Percentiles rank a stretch among this genome's conserved stretches.
Evolutionary conservation across 116 monocot species (phyloP).

Genomic region (Papilionanthe hybrid): DNA sequence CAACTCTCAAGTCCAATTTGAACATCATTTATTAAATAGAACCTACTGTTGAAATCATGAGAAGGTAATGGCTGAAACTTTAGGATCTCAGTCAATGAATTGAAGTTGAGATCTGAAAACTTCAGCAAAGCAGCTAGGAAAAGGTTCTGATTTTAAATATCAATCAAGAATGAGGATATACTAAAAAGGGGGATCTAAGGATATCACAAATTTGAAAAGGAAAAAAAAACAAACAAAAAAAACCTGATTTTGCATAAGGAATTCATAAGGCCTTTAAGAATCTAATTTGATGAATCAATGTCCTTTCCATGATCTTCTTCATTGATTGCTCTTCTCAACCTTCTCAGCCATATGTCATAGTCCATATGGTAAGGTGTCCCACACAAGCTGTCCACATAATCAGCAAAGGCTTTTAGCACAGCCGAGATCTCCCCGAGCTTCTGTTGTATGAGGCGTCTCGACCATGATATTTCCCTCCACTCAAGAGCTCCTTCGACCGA

Average conservation of each 20-base stretch:
- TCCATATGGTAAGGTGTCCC: conserved; percentile 88
- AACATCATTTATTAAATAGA: background rate
- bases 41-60: background rate
- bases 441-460: conserved; percentile 81
- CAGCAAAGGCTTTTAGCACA: conserved; percentile 92
- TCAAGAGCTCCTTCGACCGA: conserved; percentile 83
- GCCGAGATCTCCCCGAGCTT: conserved; percentile 87
- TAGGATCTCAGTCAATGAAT: too few species aligned
- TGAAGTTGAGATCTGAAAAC: background rate
- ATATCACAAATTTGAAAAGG: too few species aligned
- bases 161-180: background rate
- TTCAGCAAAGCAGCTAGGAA: background rate
- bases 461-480: conserved; percentile 90
- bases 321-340: conserved; percentile 63
- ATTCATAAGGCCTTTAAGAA: conserved; percentile 6
- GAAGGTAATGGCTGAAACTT: background rate
- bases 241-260: background rate
- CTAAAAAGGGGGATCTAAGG: too few species aligned
- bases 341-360: conserved; percentile 92
- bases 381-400: conserved; percentile 96
- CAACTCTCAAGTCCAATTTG: background rate
- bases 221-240: too few species aligned
- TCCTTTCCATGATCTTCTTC: conserved; percentile 84
- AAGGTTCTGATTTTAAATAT: background rate
- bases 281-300: conserved; percentile 50